These are phyloP conservation scores for Cordyceps farinosa DNA, from an alignment of 2,329 filamentous ascomycete species.

Conservation along the genomic window DNA sequence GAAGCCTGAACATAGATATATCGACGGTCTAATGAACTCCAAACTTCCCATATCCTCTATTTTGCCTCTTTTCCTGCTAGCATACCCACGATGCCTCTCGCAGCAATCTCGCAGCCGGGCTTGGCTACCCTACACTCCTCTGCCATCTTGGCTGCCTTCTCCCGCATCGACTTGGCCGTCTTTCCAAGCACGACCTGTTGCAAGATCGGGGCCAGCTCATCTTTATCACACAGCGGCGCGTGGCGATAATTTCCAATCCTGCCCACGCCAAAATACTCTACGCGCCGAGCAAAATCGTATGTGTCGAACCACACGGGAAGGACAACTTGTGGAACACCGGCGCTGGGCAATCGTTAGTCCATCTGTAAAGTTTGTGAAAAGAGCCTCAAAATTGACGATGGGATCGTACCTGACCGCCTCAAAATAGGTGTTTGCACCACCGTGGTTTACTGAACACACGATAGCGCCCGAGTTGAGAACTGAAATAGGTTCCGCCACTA, in stretches of 20 bases:
- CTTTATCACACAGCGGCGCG: not conserved
- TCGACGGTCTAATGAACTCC: no score
- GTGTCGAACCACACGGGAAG: constrained; percentile 44
- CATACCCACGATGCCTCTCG: not conserved
- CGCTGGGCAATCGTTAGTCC: constrained; percentile 25
- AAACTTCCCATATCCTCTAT: not conserved
- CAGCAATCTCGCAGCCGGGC: not conserved
- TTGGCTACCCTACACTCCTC: not conserved
- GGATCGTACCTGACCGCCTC: constrained; percentile 40
- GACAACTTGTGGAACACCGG: constrained; percentile 42
- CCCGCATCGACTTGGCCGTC: not conserved
- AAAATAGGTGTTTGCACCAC: constrained; percentile 39
- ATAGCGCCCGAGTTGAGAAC: constrained; percentile 35
- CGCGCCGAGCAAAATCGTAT: constrained; percentile 40
- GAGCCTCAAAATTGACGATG: not conserved
- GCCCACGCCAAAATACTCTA: constrained; percentile 40
- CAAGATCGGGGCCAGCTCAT: not conserved
- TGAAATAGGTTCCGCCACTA: constrained; percentile 30
- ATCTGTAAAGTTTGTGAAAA: not conserved
- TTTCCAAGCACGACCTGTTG: constrained; percentile 1
- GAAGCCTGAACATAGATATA: no score
- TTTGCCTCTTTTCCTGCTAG: not conserved
- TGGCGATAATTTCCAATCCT: constrained; percentile 31
- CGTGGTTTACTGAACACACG: constrained; percentile 36
- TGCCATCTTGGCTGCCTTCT: constrained; percentile 1